Percentiles rank a stretch among this genome's conserved stretches.
Evolutionary conservation across 2,329 filamentous ascomycete genomes (phyloP).

Genomic region (Sphaceloma murrayae): DNA sequence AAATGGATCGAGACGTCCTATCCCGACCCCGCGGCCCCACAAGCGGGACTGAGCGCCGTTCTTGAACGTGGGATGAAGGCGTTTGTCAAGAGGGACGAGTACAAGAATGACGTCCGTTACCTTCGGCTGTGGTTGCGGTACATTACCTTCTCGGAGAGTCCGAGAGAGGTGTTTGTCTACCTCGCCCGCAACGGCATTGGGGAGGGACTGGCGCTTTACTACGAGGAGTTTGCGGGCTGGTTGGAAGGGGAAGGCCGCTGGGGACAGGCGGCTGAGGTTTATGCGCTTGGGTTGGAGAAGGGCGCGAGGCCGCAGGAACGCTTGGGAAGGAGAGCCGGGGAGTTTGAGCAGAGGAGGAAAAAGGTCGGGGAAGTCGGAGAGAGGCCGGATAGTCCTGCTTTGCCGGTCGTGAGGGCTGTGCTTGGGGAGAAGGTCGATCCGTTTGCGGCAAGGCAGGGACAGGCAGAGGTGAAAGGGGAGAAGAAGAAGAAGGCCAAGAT

Average conservation of each 20-base stretch:
- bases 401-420: constrained; percentile 73
- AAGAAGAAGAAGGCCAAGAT: constrained; percentile 71
- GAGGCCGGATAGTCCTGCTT: constrained; percentile 67
- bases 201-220: constrained; percentile 79
- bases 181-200: constrained; percentile 81
- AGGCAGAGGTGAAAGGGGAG: constrained; percentile 38
- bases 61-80: constrained; percentile 88
- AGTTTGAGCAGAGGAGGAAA: constrained; percentile 68
- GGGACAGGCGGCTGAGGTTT: constrained; percentile 89
- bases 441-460: constrained; percentile 54
- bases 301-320: constrained; percentile 76
- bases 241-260: constrained; percentile 75
- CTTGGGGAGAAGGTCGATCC: constrained; percentile 80
- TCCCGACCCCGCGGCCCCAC: constrained; percentile 78
- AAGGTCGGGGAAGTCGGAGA: constrained; percentile 54
- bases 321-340: constrained; percentile 77
- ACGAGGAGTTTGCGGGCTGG: constrained; percentile 94
- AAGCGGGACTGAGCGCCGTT: constrained; percentile 80
- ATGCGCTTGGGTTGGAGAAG: constrained; percentile 76
- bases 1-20: constrained; percentile 95
- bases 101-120: constrained; percentile 92
- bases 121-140: constrained; percentile 90
- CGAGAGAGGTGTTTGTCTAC: constrained; percentile 85
- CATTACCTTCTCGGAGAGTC: constrained; percentile 87
- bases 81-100: constrained; percentile 75